These are phyloP conservation scores for Jaapia argillacea DNA, from an alignment of 768 basidiomycete genomes.

Conservation along the genomic window DNA sequence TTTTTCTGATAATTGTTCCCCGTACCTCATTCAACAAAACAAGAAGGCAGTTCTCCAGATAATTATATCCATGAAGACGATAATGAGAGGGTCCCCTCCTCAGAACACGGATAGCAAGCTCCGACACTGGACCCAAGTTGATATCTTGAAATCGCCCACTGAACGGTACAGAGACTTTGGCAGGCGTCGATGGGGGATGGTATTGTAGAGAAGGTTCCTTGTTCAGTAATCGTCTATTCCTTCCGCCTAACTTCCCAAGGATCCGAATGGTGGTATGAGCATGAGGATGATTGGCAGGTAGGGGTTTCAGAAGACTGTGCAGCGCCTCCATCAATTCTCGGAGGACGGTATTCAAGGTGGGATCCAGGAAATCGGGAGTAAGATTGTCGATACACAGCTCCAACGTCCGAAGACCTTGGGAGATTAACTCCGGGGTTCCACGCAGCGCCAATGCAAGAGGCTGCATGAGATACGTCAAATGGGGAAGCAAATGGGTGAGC, in stretches of 20 bases:
- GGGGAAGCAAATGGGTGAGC: conserved; percentile 90
- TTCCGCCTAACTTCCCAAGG: conserved; percentile 89
- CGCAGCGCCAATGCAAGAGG: conserved; percentile 87
- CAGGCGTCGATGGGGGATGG: conserved; percentile 56
- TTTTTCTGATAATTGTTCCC: neutral
- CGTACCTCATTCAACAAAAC: conserved; percentile 67
- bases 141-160: conserved; percentile 53
- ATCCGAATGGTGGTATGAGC: conserved; percentile 95
- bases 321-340: conserved; percentile 93
- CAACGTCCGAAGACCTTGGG: conserved; percentile 91
- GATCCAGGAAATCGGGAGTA: conserved; percentile 95
- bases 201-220: conserved; percentile 73
- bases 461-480: conserved; percentile 92
- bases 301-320: conserved; percentile 81
- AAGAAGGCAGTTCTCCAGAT: conserved; percentile 62
- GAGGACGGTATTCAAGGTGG: conserved; percentile 85
- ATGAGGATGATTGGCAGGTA: conserved; percentile 82
- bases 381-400: conserved; percentile 99
- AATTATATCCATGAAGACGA: conserved; percentile 51
- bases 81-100: conserved; percentile 38
- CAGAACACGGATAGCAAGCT: conserved; percentile 56
- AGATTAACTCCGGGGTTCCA: conserved; percentile 81
- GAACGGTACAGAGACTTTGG: conserved; percentile 67
- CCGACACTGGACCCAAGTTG: conserved; percentile 54
- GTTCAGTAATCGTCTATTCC: conserved; percentile 80